Conservation (phyloP, 2,329 filamentous ascomycete genomes). For the Aspergillus latus region DNA sequence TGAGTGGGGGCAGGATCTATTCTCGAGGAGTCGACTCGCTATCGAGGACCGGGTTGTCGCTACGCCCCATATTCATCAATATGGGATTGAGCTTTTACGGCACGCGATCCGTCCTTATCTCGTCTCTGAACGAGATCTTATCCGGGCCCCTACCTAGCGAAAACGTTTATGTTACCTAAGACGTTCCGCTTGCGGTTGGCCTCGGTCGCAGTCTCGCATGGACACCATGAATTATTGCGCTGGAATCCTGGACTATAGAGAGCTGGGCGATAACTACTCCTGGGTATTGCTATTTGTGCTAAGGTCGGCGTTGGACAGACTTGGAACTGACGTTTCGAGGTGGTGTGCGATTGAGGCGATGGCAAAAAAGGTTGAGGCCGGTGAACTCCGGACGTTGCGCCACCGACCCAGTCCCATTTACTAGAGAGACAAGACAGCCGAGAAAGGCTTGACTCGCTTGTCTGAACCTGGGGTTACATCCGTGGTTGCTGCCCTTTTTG, state of each 20-base stretch:
- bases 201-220: constrained; percentile 9
- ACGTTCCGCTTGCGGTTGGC: constrained; percentile 19
- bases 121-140: background rate
- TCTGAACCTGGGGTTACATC: constrained; percentile 31
- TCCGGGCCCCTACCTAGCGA: constrained; percentile 1
- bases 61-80: background rate
- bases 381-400: constrained; percentile 14
- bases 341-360: background rate
- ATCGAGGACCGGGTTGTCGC: background rate
- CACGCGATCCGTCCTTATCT: constrained; percentile 21
- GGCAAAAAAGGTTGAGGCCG: constrained; percentile 6
- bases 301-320: too few species aligned
- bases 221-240: background rate
- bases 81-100: constrained; percentile 11
- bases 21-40: background rate
- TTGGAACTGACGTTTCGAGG: background rate
- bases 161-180: constrained; percentile 26
- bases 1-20: constrained; percentile 1
- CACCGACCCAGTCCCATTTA: constrained; percentile 9
- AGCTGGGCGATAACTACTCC: background rate
- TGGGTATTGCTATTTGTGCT: background rate
- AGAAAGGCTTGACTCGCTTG: constrained; percentile 25
- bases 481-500: constrained; percentile 19
- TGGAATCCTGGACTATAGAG: background rate
- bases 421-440: constrained; percentile 18